Percentiles rank a stretch among this genome's conserved stretches.
Evolutionary conservation across 1,284 basidiomycete genomes (phyloP).

Genomic region (Trametes versicolor): DNA sequence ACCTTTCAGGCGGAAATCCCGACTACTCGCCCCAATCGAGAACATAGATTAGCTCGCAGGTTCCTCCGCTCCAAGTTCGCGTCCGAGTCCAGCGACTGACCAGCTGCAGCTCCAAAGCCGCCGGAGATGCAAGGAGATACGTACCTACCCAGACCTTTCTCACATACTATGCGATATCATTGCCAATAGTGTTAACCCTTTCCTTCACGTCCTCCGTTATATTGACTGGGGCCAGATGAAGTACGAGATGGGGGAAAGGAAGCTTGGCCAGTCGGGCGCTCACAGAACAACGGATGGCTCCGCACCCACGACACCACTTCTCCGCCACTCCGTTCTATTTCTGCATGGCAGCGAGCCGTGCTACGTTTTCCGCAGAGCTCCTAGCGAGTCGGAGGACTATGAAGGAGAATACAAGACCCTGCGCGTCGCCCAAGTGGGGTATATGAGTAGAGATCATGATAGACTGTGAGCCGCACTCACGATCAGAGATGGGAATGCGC

Average conservation of each 20-base stretch:
- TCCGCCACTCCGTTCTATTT: background rate
- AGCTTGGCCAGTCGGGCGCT: background rate
- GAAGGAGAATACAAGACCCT: conserved; percentile 33
- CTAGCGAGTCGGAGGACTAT: conserved; percentile 32
- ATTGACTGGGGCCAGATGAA: background rate
- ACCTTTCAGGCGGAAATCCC: background rate
- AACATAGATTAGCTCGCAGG: background rate
- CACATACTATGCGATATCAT: no score
- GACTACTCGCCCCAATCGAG: background rate
- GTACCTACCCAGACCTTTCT: no score
- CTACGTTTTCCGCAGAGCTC: background rate
- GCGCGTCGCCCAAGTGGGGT: background rate
- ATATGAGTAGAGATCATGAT: no score
- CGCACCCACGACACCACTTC: no score
- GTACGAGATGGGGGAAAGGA: no score
- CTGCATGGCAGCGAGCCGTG: no score
- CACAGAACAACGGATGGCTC: no score
- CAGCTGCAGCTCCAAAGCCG: no score
- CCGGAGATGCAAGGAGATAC: no score
- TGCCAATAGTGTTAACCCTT: background rate
- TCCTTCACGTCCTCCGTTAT: background rate
- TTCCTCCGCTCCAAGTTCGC: background rate
- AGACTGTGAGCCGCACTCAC: conserved; percentile 1
- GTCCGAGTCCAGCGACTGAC: no score
- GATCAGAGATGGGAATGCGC: conserved; percentile 29